Base-by-base conservation (phyloP, 1,284 basidiomycete genomes). In the Irpex sp. region DNA sequence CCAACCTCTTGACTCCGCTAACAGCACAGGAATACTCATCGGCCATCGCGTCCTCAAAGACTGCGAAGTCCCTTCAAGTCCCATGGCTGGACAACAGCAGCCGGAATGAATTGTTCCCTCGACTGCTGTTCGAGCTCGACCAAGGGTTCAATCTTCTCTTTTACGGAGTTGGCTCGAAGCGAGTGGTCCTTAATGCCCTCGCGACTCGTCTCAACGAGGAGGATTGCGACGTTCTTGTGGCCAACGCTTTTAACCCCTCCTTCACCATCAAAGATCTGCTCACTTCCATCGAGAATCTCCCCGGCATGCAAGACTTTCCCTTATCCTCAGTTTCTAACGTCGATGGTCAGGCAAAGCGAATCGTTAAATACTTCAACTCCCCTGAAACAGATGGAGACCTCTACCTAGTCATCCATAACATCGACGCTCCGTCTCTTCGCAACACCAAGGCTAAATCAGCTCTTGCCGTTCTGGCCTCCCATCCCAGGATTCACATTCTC, bases 161-260 rank as follows among this genome's bases (percentile, higher is more conserved):
- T 72, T 93, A 94, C 70, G 96, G 96, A 0, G 86, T 87, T 69
- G 96, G 96, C 1, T 95, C 92, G 21, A 98, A 97, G 73, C 81
- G 92, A 59, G 75, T 72, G 11, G 68, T 91, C 4, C 76, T 97
- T 26, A 93, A 96, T 73, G 76, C 82, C 19, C 92, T 97, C 67
- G 92, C 89, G 64, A 49, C 57, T 21, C 55, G 58, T 59, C 49
- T 65, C 2, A 64, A 67, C 47, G 57, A 40, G 19, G 51, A 11
- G 36, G 37, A 75, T 81, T 4, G 82, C 80, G 64, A 93, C 69
- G 88, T 92, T 57, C 83, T 94, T 54, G 82, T 96, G 21, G 84
- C 89, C 38, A 94, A 97, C 70, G 94, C 86, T 0, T 93, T 89
- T 74, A 87, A 89, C 62, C 91, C 92, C 0, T 80, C 82, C 11